Percentiles rank a stretch among this genome's conserved stretches.
Evolutionary conservation across 108 stramenopile genomes (phyloP).

Genomic region (Stephanodiscus minutulus): DNA sequence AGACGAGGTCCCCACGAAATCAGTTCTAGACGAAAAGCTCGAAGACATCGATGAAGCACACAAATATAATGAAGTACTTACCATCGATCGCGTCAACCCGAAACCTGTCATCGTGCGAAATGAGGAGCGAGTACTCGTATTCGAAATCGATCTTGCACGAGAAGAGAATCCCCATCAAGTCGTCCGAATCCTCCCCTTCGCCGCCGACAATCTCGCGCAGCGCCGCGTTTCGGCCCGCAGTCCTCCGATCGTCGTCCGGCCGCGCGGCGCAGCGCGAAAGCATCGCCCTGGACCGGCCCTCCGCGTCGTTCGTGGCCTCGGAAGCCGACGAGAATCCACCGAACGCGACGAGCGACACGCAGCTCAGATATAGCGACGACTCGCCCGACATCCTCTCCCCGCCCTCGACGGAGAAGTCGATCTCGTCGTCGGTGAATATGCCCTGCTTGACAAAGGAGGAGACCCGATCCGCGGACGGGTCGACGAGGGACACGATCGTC

Average conservation of each 20-base stretch:
- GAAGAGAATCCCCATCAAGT: constrained; percentile 25
- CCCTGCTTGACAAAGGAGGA: constrained; percentile 41
- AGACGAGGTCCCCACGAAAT: constrained; percentile 1
- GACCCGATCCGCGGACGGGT: constrained; percentile 24
- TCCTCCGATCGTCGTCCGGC: no score
- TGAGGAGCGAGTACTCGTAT: constrained; percentile 23
- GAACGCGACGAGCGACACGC: constrained; percentile 33
- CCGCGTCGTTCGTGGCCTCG: no score
- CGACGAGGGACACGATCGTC: constrained; percentile 19
- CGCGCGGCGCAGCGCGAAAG: constrained; percentile 4
- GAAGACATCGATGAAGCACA: neutral
- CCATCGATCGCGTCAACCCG: constrained; percentile 40
- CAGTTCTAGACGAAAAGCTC: neutral
- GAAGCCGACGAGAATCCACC: constrained; percentile 39
- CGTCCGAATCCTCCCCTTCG: neutral
- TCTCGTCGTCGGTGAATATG: constrained; percentile 28
- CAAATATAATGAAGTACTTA: neutral
- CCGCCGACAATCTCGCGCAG: neutral
- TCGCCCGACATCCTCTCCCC: constrained; percentile 23
- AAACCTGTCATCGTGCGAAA: constrained; percentile 21
- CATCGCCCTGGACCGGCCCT: constrained; percentile 17
- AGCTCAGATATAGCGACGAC: constrained; percentile 24
- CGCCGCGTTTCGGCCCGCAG: neutral
- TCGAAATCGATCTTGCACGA: constrained; percentile 31
- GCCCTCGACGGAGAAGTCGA: constrained; percentile 16